phyloP scores from a whole-genome alignment of 225 moss, liverwort and hornwort genomes.

The Bryoerythrophyllum caledonicum region DNA sequence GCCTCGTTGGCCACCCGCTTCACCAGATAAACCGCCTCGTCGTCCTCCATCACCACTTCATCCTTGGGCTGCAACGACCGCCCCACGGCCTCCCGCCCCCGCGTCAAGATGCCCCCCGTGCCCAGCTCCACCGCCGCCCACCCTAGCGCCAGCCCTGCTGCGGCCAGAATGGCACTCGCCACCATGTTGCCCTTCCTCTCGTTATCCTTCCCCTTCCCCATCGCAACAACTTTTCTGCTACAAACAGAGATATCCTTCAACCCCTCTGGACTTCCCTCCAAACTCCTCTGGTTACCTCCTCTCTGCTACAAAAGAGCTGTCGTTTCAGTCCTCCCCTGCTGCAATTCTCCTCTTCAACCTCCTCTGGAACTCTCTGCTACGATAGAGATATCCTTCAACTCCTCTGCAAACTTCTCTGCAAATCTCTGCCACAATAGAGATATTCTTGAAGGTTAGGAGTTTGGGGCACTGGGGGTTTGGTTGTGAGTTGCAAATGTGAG shows the following conservation, averaged over 20 bases:
- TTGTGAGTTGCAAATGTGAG: no score
- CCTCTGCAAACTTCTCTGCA: no score
- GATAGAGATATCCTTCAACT: no score
- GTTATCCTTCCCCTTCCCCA: constrained; percentile 29
- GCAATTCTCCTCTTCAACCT: no score
- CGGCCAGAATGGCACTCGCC: constrained; percentile 30
- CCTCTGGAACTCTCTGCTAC: no score
- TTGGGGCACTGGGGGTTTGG: no score
- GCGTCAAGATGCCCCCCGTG: constrained; percentile 31
- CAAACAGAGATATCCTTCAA: no score
- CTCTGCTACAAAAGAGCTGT: no score
- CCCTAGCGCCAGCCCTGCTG: constrained; percentile 37
- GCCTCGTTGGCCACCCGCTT: constrained; percentile 30
- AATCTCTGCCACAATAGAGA: no score
- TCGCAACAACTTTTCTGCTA: neutral
- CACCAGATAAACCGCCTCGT: constrained; percentile 29
- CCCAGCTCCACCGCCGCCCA: constrained; percentile 55
- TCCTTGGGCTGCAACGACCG: constrained; percentile 35
- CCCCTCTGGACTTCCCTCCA: neutral
- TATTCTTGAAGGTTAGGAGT: no score
- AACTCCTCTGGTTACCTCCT: no score
- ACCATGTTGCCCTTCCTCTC: constrained; percentile 25
- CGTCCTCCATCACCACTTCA: constrained; percentile 19
- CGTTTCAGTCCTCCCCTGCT: no score
- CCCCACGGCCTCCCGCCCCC: constrained; percentile 31